Evolutionary conservation across 306 rosid genomes (phyloP).

Genomic region (Cicer arietinum): DNA sequence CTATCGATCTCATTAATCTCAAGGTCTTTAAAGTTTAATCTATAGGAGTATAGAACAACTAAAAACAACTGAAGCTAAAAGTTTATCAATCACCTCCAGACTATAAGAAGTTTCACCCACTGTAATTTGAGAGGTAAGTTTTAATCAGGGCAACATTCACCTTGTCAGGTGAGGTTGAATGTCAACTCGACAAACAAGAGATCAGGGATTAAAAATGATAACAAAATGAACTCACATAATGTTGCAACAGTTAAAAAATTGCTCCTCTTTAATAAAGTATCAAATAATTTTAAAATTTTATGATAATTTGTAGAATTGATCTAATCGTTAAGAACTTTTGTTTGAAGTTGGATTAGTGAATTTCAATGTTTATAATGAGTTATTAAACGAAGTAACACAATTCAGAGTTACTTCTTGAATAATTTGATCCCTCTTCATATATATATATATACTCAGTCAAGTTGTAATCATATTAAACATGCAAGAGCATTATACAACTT

Average conservation of each 20-base stretch:
- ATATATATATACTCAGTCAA: background rate
- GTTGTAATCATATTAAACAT: constrained; percentile 16
- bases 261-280: background rate
- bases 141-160: background rate
- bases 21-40: too few relatives aligned
- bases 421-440: too few relatives aligned
- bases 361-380: too few relatives aligned
- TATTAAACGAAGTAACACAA: too few relatives aligned
- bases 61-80: constrained; percentile 15
- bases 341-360: too few relatives aligned
- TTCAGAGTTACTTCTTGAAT: too few relatives aligned
- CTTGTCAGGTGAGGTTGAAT: background rate
- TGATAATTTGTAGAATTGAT: too few relatives aligned
- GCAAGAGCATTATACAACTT: constrained; percentile 20
- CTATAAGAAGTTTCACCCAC: constrained; percentile 23
- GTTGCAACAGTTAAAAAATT: constrained; percentile 3
- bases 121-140: constrained; percentile 5
- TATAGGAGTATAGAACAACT: background rate
- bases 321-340: too few relatives aligned
- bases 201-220: background rate
- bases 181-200: constrained; percentile 21
- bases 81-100: constrained; percentile 4
- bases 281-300: too few relatives aligned
- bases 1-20: background rate
- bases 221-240: background rate